Evolutionary conservation across 306 rosid genomes (phyloP).

Genomic region (Acmispon strigosus): DNA sequence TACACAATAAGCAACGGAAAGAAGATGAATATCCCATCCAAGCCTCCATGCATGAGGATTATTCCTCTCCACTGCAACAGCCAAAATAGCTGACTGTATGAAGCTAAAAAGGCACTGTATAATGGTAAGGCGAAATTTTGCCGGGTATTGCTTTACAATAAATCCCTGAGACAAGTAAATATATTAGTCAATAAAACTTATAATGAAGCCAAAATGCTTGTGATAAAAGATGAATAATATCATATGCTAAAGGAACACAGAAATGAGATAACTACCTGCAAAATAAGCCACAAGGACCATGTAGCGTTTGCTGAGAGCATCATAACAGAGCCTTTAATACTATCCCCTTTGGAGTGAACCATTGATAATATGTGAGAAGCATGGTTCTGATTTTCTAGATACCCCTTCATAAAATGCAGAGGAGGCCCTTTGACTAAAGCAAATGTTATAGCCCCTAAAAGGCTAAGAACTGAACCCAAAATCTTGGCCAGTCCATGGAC

Average conservation of each 20-base stretch:
- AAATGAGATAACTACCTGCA: slow-evolving; percentile 46
- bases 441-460: slow-evolving; percentile 70
- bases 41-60: slow-evolving; percentile 74
- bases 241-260: not conserved
- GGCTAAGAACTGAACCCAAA: slow-evolving; percentile 50
- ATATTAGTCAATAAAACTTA: not conserved
- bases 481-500: slow-evolving; percentile 68
- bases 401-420: slow-evolving; percentile 40
- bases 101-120: slow-evolving; percentile 72
- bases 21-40: slow-evolving; percentile 84
- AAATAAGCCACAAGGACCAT: slow-evolving; percentile 86
- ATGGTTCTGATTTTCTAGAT: slow-evolving; percentile 18
- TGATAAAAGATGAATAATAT: not conserved
- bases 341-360: slow-evolving; percentile 32
- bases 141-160: slow-evolving; percentile 67
- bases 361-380: not conserved
- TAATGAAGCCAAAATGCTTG: not conserved
- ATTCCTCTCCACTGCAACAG: slow-evolving; percentile 51
- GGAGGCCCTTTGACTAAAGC: slow-evolving; percentile 75
- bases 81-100: slow-evolving; percentile 51
- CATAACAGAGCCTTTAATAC: slow-evolving; percentile 56
- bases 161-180: slow-evolving; percentile 37
- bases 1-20: slow-evolving; percentile 87
- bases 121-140: slow-evolving; percentile 67
- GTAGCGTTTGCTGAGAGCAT: slow-evolving; percentile 77